Percentiles rank a stretch among this genome's conserved stretches.
Conservation (phyloP, 306 rosid species). For the Gillenia trifoliata region DNA sequence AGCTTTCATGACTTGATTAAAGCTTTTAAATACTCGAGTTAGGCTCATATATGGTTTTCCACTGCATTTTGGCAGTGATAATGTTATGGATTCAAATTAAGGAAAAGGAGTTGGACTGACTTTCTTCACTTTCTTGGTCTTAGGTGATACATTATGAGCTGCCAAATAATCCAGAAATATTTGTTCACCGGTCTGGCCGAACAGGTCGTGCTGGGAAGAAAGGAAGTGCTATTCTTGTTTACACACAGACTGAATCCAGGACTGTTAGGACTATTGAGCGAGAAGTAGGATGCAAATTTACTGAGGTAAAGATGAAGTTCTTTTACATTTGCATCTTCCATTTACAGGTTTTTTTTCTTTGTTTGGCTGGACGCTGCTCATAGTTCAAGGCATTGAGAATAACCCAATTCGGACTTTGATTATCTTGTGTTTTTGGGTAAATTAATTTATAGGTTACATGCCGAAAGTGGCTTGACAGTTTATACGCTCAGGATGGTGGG, state of each 20-base stretch:
- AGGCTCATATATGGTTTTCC: background rate
- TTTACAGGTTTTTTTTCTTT: background rate
- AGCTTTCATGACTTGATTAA: background rate
- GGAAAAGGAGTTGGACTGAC: background rate
- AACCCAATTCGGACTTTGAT: background rate
- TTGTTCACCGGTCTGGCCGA: slow-evolving; percentile 97
- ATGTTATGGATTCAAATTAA: background rate
- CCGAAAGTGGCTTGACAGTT: background rate
- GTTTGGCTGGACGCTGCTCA: slow-evolving; percentile 2
- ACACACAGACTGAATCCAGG: slow-evolving; percentile 63
- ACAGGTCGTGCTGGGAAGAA: slow-evolving; percentile 99
- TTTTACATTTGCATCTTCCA: slow-evolving; percentile 5
- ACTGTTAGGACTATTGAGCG: slow-evolving; percentile 69
- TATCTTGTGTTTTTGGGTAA: background rate
- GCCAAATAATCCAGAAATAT: slow-evolving; percentile 88
- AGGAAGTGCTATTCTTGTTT: slow-evolving; percentile 76
- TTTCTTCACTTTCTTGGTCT: background rate
- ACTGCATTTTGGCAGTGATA: background rate
- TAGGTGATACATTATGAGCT: slow-evolving; percentile 93
- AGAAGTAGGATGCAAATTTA: slow-evolving; percentile 82
- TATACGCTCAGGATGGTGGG: background rate
- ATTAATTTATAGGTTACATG: background rate
- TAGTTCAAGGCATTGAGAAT: slow-evolving; percentile 2
- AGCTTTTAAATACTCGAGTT: background rate
- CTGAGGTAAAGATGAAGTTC: slow-evolving; percentile 52